Base-by-base conservation (phyloP, 306 rosid genomes). In the Cucurbita maxima region DNA sequence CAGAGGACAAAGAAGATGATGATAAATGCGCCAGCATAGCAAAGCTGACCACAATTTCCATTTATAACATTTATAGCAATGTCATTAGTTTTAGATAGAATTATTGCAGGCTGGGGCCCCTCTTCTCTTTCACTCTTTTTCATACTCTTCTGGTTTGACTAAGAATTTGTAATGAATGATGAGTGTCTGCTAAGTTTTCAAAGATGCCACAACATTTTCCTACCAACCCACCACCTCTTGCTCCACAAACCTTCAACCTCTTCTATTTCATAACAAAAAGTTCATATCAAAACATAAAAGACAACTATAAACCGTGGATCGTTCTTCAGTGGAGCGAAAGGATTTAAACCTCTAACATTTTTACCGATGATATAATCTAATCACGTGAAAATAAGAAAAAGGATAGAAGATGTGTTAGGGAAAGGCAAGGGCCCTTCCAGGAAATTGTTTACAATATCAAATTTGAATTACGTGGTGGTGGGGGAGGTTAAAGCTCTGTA, bases 401-500 rank as follows among this genome's bases (percentile, higher is more conserved):
- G 11, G 4, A 7, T 3, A 0, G 3, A n/a, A 16, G 50, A 69
- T 69, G 22, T 22, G 73, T 34, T 25, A 30, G 73, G 58, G 58
- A 69, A 69, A 43, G 73, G 43, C 34, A 30, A 30, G 34, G 1
- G 34, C 34, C 56, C 73, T 30, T 68, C 34, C 43, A 47, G 73
- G 37, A 68, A 68, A 45, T 45, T 22, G 73, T 68, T 69, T 69
- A 69, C 57, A 69, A 13, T 10, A 69, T 69, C 73, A 69, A 69
- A 25, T 79, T 59, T 75, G 48, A 52, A 64, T 75, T 76, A 77
- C 59, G 71, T 78, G 75, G 51, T 16, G 51, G 44, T 7, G 51
- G 5, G 55, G 51, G 81, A 78, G 75, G 85, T 86, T 77, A 84
- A 79, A 80, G 78, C 83, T 78, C 86, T 87, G 96, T 86, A 89